phyloP scores from a whole-genome alignment of 805 yeast genomes.

The Komagataella pastoris region DNA sequence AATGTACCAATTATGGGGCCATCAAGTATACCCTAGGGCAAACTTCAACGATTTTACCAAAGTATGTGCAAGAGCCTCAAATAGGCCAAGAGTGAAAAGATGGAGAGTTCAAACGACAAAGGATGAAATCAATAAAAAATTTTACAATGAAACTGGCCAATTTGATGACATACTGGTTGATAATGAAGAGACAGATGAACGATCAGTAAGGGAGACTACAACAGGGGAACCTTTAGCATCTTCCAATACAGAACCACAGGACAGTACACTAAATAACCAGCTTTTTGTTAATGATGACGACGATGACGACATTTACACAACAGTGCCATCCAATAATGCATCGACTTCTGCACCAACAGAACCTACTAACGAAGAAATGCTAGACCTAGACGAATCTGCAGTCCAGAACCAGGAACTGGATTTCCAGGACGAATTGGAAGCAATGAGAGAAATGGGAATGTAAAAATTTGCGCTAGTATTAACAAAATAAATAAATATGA shows the following conservation, averaged over 20 bases:
- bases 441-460: conserved; percentile 7
- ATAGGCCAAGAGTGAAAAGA: conserved; percentile 24
- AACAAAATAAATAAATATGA: conserved; percentile 2
- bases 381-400: neutral
- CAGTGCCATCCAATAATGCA: too few relatives aligned
- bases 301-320: conserved; percentile 2
- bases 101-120: conserved; percentile 25
- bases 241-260: neutral
- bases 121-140: conserved; percentile 18
- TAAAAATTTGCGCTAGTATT: neutral
- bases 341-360: neutral
- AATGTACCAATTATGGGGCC: conserved; percentile 66
- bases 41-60: conserved; percentile 57
- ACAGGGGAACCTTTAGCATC: neutral
- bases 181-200: neutral
- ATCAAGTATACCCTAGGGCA: conserved; percentile 66
- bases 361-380: neutral
- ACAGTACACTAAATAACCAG: neutral
- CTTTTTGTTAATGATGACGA: conserved; percentile 5
- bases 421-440: conserved; percentile 4
- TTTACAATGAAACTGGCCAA: neutral
- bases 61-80: conserved; percentile 36
- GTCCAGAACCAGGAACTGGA: conserved; percentile 1
- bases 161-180: neutral
- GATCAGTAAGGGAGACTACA: neutral